Percentiles rank a stretch among this genome's conserved stretches.
Conservation (phyloP, 768 basidiomycete genomes). For the Phylloporus sp. region DNA sequence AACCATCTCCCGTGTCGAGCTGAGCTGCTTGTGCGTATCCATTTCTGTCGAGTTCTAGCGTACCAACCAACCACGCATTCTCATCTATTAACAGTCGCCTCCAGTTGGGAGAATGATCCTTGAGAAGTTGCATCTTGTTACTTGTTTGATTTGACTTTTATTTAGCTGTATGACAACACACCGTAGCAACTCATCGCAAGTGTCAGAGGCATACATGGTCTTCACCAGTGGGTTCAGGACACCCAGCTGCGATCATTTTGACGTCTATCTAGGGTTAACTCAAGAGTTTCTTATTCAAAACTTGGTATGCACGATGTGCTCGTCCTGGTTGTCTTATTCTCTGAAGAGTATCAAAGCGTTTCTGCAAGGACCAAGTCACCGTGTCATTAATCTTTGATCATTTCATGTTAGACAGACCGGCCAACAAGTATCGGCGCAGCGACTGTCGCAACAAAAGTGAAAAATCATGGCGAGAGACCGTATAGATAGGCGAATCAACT, state of each 20-base stretch:
- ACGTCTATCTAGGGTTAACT: not conserved
- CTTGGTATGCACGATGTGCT: too few relatives aligned
- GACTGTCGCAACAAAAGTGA: too few relatives aligned
- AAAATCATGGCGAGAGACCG: too few relatives aligned
- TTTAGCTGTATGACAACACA: not conserved
- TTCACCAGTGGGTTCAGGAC: not conserved
- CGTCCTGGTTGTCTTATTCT: too few relatives aligned
- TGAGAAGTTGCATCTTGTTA: not conserved
- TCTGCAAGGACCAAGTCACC: too few relatives aligned
- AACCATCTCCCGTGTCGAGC: slow-evolving; percentile 24
- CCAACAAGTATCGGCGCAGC: too few relatives aligned
- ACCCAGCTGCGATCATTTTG: not conserved
- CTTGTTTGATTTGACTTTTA: not conserved
- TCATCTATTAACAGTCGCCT: not conserved
- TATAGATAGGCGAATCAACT: too few relatives aligned
- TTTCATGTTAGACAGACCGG: too few relatives aligned
- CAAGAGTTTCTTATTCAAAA: too few relatives aligned
- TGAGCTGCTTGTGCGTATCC: slow-evolving; percentile 11
- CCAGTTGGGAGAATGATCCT: not conserved
- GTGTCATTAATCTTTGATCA: too few relatives aligned
- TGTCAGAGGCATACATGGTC: not conserved
- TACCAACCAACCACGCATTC: not conserved
- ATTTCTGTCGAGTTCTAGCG: not conserved
- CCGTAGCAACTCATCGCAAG: not conserved
- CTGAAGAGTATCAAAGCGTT: too few relatives aligned